Conservation (phyloP, 306 rosid genomes). For the Castanea sativa region DNA sequence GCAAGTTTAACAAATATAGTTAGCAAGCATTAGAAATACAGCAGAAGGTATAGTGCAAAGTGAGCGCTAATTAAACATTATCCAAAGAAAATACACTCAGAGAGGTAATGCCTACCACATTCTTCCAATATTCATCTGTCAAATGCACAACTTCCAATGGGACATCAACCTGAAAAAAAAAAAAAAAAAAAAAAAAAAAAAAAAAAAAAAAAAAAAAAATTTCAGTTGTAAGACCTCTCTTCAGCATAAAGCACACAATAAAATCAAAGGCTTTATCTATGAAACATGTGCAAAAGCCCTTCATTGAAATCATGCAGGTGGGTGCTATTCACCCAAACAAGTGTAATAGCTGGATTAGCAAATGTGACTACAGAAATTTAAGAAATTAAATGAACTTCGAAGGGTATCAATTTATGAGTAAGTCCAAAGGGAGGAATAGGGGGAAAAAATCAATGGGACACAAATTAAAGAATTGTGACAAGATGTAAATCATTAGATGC, state of each 20-base stretch:
- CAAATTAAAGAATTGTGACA: not conserved
- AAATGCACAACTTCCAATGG: slow-evolving; percentile 91
- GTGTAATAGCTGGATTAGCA: not conserved
- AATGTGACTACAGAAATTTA: not conserved
- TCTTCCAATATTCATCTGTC: slow-evolving; percentile 92
- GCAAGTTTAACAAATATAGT: not conserved
- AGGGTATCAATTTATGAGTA: not conserved
- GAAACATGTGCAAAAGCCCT: not conserved
- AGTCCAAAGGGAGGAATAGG: not conserved
- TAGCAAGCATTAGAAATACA: not conserved
- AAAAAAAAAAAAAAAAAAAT: not conserved
- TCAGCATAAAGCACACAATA: not conserved
- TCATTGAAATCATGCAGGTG: not conserved
- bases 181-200: not conserved
- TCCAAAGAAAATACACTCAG: not conserved
- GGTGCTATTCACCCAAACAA: not conserved
- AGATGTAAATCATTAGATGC: not conserved
- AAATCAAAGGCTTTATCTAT: not conserved
- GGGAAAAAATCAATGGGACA: not conserved
- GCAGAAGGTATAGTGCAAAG: not conserved
- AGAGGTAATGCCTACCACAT: slow-evolving; percentile 55
- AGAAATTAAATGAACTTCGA: not conserved
- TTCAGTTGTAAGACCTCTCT: slow-evolving; percentile 8
- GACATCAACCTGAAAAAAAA: slow-evolving; percentile 57
- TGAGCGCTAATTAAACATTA: not conserved